Conservation (phyloP, 192 early-diverging fungal species). For the Coemansia sp. region DNA sequence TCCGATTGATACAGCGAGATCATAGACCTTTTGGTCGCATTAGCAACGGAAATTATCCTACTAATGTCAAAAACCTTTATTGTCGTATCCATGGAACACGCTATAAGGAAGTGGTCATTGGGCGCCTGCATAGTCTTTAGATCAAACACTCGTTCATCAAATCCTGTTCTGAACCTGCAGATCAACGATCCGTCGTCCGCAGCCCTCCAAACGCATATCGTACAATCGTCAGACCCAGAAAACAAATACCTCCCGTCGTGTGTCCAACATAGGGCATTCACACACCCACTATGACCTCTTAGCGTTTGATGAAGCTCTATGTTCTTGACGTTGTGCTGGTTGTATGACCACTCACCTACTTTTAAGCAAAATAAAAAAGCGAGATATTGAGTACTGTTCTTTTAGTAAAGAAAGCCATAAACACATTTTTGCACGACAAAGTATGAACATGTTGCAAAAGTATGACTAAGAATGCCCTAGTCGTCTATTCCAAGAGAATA, state of each 20-base stretch:
- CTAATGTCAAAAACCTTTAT: slow-evolving; percentile 59
- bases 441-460: too few relatives aligned
- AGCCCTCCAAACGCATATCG: slow-evolving; percentile 58
- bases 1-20: background rate
- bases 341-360: slow-evolving; percentile 35
- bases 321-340: slow-evolving; percentile 13
- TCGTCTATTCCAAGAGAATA: too few relatives aligned
- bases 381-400: background rate
- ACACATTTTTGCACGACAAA: too few relatives aligned
- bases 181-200: slow-evolving; percentile 46
- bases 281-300: slow-evolving; percentile 44
- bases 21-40: slow-evolving; percentile 2
- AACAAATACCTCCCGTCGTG: slow-evolving; percentile 55
- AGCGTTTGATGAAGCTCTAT: slow-evolving; percentile 39
- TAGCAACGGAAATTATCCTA: slow-evolving; percentile 16
- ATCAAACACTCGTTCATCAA: slow-evolving; percentile 77
- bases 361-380: background rate
- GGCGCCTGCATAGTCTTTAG: slow-evolving; percentile 66
- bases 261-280: slow-evolving; percentile 59
- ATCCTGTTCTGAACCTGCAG: slow-evolving; percentile 57
- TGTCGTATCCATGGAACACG: slow-evolving; percentile 63
- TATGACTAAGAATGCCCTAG: too few relatives aligned
- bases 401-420: background rate
- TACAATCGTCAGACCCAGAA: slow-evolving; percentile 65
- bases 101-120: slow-evolving; percentile 59